phyloP scores from a whole-genome alignment of 345 rosid genomes.

The Pistacia atlantica region DNA sequence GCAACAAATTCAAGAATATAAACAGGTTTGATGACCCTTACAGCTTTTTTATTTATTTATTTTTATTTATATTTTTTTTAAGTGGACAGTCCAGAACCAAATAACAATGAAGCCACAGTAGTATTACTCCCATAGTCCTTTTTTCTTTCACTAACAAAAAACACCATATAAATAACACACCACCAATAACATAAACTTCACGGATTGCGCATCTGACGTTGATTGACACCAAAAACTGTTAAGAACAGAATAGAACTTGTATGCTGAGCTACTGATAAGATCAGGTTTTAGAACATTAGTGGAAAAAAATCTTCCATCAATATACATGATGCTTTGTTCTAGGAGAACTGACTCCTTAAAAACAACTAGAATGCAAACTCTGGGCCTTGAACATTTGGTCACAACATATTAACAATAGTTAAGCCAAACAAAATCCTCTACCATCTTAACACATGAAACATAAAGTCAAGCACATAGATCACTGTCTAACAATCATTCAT shows the following conservation, averaged over 20 bases:
- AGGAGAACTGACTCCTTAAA: not conserved
- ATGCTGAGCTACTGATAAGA: constrained; percentile 10
- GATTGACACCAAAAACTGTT: not conserved
- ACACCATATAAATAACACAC: not conserved
- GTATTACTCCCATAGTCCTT: not conserved
- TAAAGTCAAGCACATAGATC: not conserved
- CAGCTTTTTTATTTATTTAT: too few relatives aligned
- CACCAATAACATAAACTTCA: not conserved
- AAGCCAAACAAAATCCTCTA: not conserved
- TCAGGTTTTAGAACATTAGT: not conserved
- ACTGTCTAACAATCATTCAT: not conserved
- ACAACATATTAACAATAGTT: constrained; percentile 5
- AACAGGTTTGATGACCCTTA: too few relatives aligned
- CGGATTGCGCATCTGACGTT: not conserved
- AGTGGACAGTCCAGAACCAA: not conserved
- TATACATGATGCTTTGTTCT: not conserved
- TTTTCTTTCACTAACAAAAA: not conserved
- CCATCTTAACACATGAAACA: not conserved
- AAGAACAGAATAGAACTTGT: not conserved
- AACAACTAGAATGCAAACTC: not conserved
- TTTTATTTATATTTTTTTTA: too few relatives aligned
- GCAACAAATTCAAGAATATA: too few relatives aligned
- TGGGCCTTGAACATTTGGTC: not conserved
- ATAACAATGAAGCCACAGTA: not conserved
- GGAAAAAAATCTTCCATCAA: not conserved